Evolutionary conservation across 805 yeast genomes (phyloP).

Genomic region (Candida adriatica): DNA sequence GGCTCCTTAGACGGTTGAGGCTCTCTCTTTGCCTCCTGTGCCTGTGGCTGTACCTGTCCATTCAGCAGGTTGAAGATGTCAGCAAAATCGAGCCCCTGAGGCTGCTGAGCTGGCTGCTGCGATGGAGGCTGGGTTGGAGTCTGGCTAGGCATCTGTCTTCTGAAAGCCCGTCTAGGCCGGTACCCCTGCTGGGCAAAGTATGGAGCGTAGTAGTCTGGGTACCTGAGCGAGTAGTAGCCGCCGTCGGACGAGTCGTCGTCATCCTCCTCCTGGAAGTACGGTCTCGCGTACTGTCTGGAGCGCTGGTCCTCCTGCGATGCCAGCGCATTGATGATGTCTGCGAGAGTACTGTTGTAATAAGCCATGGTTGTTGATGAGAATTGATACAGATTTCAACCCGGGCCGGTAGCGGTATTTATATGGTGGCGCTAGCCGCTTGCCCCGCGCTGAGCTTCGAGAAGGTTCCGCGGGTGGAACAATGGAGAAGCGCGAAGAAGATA

Average conservation of each 20-base stretch:
- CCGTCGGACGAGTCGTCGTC: constrained; percentile 17
- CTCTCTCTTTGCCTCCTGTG: not conserved
- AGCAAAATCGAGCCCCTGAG: constrained; percentile 4
- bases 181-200: constrained; percentile 5
- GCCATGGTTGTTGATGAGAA: too few species aligned
- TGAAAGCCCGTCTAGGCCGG: constrained; percentile 7
- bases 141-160: too few species aligned
- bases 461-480: too few species aligned
- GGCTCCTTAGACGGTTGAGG: constrained; percentile 1
- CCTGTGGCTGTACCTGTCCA: not conserved
- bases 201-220: constrained; percentile 14
- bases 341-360: constrained; percentile 16
- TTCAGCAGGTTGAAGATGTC: constrained; percentile 5
- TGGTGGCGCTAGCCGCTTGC: too few species aligned
- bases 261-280: constrained; percentile 11
- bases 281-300: constrained; percentile 5
- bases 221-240: constrained; percentile 11
- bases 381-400: too few species aligned
- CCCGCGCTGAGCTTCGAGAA: too few species aligned
- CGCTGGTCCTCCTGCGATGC: constrained; percentile 8
- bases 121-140: constrained; percentile 6
- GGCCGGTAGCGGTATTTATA: too few species aligned
- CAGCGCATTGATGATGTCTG: constrained; percentile 19
- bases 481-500: too few species aligned
- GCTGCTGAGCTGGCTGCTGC: constrained; percentile 2